phyloP scores from a whole-genome alignment of 768 basidiomycete genomes.

The Tricholoma sp. region DNA sequence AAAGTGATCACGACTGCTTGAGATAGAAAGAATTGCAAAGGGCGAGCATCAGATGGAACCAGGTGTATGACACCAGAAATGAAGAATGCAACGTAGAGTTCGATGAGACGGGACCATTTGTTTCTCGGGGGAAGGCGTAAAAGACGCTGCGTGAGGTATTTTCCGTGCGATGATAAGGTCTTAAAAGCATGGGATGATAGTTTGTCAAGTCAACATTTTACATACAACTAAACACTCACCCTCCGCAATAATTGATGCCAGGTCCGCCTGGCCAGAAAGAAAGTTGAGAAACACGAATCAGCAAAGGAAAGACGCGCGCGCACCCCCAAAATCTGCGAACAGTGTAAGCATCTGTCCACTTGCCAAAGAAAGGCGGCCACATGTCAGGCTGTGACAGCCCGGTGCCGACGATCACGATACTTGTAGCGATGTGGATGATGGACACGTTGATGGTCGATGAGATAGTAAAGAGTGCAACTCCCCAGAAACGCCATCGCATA shows the following conservation, averaged over 20 bases:
- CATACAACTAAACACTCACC: conserved; percentile 18
- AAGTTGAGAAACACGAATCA: not conserved
- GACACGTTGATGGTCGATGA: conserved; percentile 9
- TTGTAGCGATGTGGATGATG: conserved; percentile 2
- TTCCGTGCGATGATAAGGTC: conserved; percentile 23
- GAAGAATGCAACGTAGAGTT: conserved; percentile 30
- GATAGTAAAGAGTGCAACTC: conserved; percentile 4
- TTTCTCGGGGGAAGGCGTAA: conserved; percentile 22
- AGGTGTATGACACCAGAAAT: conserved; percentile 30
- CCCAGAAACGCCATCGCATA: conserved; percentile 10
- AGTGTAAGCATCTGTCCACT: conserved; percentile 22
- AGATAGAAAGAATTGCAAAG: conserved; percentile 22
- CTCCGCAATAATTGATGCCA: conserved; percentile 35
- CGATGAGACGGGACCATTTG: conserved; percentile 21
- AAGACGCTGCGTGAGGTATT: conserved; percentile 17
- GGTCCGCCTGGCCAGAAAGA: conserved; percentile 15
- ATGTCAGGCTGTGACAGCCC: conserved; percentile 19
- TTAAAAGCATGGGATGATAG: conserved; percentile 3
- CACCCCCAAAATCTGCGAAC: conserved; percentile 31
- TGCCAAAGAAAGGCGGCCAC: conserved; percentile 29
- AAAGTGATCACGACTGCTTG: conserved; percentile 31
- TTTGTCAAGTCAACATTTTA: not conserved
- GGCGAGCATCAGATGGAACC: conserved; percentile 1
- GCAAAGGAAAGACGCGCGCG: conserved; percentile 3
- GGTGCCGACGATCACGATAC: conserved; percentile 10